phyloP scores from a whole-genome alignment of 2,329 filamentous ascomycete species.

The Rutstroemia sydowiana region DNA sequence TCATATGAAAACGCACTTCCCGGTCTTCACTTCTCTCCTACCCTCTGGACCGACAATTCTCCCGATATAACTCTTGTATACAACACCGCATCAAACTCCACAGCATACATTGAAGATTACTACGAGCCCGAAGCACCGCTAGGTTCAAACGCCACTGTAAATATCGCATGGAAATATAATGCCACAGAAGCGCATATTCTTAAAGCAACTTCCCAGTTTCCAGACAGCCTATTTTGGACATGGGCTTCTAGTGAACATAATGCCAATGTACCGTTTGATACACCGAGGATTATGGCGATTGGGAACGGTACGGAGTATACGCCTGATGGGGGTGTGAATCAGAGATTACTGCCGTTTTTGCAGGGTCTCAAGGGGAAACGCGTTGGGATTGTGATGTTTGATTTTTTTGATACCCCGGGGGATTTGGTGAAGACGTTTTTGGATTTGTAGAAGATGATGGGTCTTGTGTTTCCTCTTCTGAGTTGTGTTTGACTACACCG shows the following conservation, averaged over 20 bases:
- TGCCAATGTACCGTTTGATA: conserved; percentile 33
- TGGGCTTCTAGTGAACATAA: conserved; percentile 40
- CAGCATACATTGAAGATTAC: conserved; percentile 43
- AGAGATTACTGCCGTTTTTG: conserved; percentile 34
- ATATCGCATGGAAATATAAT: conserved; percentile 39
- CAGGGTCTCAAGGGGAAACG: conserved; percentile 34
- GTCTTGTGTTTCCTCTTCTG: not conserved
- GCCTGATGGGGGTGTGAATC: conserved; percentile 38
- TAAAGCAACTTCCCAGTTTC: conserved; percentile 30
- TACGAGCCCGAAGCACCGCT: conserved; percentile 34
- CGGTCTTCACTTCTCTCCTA: conserved; percentile 40
- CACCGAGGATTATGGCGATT: conserved; percentile 39
- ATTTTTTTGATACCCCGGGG: conserved; percentile 40
- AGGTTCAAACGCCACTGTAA: conserved; percentile 30
- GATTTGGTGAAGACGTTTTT: conserved; percentile 36
- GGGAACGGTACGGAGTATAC: conserved; percentile 34
- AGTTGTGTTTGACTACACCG: too few species aligned
- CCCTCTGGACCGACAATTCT: conserved; percentile 38
- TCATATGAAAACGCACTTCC: conserved; percentile 34
- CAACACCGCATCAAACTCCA: conserved; percentile 31
- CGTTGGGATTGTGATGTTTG: conserved; percentile 45
- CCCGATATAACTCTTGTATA: conserved; percentile 36
- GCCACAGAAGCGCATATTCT: conserved; percentile 35
- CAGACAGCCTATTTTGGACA: conserved; percentile 39
- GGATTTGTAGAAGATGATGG: conserved; percentile 1